Conservation (phyloP, 1,284 basidiomycete genomes). For the Puccinia horiana region DNA sequence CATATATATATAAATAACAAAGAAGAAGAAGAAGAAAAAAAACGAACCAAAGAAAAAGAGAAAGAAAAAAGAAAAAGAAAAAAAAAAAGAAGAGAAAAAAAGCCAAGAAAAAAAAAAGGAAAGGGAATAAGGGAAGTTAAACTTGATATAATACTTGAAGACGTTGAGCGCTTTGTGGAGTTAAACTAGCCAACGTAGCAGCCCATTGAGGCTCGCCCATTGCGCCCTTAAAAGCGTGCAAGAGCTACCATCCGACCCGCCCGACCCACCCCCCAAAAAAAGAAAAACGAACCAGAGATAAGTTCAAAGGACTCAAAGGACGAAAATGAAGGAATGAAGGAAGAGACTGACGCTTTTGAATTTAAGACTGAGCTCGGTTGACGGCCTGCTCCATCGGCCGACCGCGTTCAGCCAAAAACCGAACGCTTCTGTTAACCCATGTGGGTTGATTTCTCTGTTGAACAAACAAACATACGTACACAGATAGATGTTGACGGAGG, state of each 20-base stretch:
- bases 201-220: constrained; percentile 44
- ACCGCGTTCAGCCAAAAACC: constrained; percentile 70
- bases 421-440: constrained; percentile 45
- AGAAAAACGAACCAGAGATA: not conserved
- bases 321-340: not conserved
- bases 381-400: constrained; percentile 86
- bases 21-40: not conserved
- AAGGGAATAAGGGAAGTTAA: not conserved
- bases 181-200: constrained; percentile 8
- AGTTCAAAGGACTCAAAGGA: too few species aligned
- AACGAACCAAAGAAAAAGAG: not conserved
- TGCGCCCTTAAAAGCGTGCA: constrained; percentile 41
- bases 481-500: not conserved
- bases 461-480: constrained; percentile 58
- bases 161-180: constrained; percentile 40
- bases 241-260: constrained; percentile 22
- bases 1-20: not conserved
- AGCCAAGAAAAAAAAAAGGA: not conserved
- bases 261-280: not conserved
- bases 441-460: constrained; percentile 39
- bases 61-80: not conserved
- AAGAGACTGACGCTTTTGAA: constrained; percentile 57
- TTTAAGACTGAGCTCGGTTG: constrained; percentile 75
- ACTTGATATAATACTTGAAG: constrained; percentile 46
- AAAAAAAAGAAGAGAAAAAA: not conserved